Base-by-base conservation (phyloP, 164 flowering plant genomes). In the Sedum album region DNA sequence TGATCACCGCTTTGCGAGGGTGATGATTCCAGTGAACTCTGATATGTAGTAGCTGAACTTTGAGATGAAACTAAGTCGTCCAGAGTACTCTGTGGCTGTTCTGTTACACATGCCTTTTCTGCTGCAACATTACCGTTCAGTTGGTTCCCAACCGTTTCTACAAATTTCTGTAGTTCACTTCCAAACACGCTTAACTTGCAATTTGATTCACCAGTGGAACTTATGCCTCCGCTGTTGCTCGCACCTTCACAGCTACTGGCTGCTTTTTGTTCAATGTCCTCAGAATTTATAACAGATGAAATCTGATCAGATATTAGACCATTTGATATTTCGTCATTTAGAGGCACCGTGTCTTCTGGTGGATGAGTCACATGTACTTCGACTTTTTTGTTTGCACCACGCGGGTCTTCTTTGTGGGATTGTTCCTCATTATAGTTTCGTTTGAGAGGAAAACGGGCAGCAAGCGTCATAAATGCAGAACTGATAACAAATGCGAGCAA, bases 391-490 rank as follows among this genome's bases (percentile, higher is more conserved):
- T 79, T 68, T 80, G 79, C 30, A 75, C 68, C 25, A 64, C 62
- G 0, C 69, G 30, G 25, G 73, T 51, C 70, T 23, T 73, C 83
- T 68, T 77, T 79, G 64, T 53, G 30, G 63, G 42, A 65, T 53
- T 71, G 49, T 66, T 62, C 55, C 0, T 48, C 48, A 28, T 57
- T 60, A 61, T 68, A 48, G 33, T 60, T 75, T 69, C 76, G 41
- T 31, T 75, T 72, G 4, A 74, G 71, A 17, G 93, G 89, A 76
- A 77, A 86, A 11, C 66, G 76, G 35, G 90, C 89, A 70, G 88
- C 91, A 38, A 88, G 77, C 18, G 89, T 77, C 88, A 88, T 88
- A 73, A 81, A 88, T 18, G 91, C 94, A 68, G 91, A 88, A 71
- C 94, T 88, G 87, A 85, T 68, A 65, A 10, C n/a, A 55, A 30